Evolutionary conservation across 768 basidiomycete genomes (phyloP).

Genomic region (Trametes meyenii): DNA sequence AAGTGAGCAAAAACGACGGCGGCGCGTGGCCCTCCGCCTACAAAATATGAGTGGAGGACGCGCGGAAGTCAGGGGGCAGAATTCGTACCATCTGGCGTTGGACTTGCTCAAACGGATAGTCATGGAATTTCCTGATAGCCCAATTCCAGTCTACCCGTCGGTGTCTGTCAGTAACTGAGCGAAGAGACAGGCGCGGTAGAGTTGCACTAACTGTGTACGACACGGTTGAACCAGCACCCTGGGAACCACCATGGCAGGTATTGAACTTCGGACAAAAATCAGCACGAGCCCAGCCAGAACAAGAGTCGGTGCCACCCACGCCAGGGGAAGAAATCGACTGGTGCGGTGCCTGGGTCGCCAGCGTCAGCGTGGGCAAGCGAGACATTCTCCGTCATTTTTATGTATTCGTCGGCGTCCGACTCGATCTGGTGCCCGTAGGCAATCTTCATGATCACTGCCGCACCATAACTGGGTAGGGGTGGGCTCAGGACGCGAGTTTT

Average conservation of each 20-base stretch:
- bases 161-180: neutral
- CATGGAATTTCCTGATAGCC: constrained; percentile 19
- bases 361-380: constrained; percentile 19
- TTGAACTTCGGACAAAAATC: constrained; percentile 14
- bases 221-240: constrained; percentile 23
- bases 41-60: neutral
- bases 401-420: constrained; percentile 20
- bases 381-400: constrained; percentile 23
- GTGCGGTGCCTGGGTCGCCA: constrained; percentile 22
- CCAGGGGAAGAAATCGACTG: constrained; percentile 22
- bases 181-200: neutral
- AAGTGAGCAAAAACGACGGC: constrained; percentile 17
- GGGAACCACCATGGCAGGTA: constrained; percentile 25
- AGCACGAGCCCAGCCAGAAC: neutral
- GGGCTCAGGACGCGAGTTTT: neutral
- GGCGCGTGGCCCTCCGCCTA: constrained; percentile 14
- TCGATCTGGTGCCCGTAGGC: constrained; percentile 26
- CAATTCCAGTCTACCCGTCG: constrained; percentile 16
- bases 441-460: constrained; percentile 25
- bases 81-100: constrained; percentile 15
- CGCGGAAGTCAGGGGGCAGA: neutral
- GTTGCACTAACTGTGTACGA: constrained; percentile 19
- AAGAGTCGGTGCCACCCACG: constrained; percentile 5
- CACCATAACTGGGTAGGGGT: constrained; percentile 9
- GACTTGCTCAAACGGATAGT: constrained; percentile 20